These are phyloP conservation scores for Ceratocystis cacaofunesta DNA, from an alignment of 2,329 filamentous ascomycete species.

Conservation along the genomic window DNA sequence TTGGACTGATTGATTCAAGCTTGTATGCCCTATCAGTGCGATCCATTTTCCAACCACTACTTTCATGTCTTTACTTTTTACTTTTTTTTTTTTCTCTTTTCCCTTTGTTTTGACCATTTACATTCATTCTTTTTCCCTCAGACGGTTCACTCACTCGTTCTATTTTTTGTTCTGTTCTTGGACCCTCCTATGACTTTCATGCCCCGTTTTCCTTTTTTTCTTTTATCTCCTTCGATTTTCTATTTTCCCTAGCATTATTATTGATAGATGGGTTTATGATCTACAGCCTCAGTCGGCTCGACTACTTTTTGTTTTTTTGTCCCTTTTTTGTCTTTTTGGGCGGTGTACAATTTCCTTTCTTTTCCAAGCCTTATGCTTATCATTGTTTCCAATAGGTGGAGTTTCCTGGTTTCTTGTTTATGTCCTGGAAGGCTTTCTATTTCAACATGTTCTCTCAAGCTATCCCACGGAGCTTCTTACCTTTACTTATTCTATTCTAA, in stretches of 20 bases:
- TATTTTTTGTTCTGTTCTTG: not conserved
- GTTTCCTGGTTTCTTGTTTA: not conserved
- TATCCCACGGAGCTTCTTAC: not conserved
- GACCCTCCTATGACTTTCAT: not conserved
- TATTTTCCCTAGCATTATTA: not conserved
- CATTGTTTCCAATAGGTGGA: not conserved
- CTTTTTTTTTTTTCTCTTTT: too few relatives aligned
- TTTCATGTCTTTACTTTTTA: too few relatives aligned
- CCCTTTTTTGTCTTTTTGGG: not conserved
- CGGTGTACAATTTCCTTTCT: not conserved
- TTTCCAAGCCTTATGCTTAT: not conserved
- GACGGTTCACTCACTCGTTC: not conserved
- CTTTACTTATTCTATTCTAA: not conserved
- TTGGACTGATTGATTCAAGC: not conserved
- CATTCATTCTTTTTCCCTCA: not conserved
- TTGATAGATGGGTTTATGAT: not conserved
- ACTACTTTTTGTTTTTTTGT: constrained; percentile 4
- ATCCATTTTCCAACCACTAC: too few relatives aligned
- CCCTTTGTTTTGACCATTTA: not conserved
- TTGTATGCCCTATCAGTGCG: not conserved
- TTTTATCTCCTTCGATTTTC: not conserved
- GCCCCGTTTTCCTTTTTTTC: not conserved
- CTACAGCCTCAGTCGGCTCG: not conserved
- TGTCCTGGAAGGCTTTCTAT: not conserved
- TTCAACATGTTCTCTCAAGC: not conserved